These are phyloP conservation scores for Tolypocladium sp. DNA, from an alignment of 2,329 filamentous ascomycete genomes.

Conservation along the genomic window DNA sequence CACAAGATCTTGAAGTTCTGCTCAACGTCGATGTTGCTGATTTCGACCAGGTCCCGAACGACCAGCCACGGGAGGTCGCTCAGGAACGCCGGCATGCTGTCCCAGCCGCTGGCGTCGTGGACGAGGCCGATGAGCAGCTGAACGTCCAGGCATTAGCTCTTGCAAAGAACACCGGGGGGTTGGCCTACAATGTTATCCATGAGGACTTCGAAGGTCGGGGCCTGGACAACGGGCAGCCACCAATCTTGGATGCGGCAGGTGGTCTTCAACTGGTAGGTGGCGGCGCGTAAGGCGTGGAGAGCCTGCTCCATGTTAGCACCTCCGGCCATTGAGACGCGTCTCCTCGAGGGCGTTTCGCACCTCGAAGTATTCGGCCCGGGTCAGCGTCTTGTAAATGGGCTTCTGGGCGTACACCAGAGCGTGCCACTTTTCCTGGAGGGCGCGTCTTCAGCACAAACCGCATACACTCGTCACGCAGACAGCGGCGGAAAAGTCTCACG, in stretches of 20 bases:
- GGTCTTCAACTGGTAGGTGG: neutral
- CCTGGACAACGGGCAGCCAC: neutral
- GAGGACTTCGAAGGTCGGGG: neutral
- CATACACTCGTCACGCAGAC: too few species aligned
- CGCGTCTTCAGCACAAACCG: neutral
- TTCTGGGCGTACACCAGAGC: neutral
- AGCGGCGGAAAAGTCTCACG: neutral
- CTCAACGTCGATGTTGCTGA: neutral
- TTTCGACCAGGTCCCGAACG: neutral
- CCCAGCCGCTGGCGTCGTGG: neutral
- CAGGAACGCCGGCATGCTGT: neutral
- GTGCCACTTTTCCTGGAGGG: neutral
- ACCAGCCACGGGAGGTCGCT: neutral
- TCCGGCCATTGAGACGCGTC: neutral
- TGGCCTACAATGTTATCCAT: neutral
- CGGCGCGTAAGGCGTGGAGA: neutral
- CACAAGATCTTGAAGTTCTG: neutral
- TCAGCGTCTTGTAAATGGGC: neutral
- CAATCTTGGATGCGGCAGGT: neutral
- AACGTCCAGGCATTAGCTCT: neutral
- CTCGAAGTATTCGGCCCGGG: neutral
- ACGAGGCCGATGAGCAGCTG: neutral
- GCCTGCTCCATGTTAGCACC: neutral
- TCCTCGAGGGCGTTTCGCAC: neutral
- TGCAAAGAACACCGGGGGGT: too few species aligned